These are phyloP conservation scores for Populus trichocarpa DNA, from an alignment of 441 rosid genomes.

Conservation along the genomic window DNA sequence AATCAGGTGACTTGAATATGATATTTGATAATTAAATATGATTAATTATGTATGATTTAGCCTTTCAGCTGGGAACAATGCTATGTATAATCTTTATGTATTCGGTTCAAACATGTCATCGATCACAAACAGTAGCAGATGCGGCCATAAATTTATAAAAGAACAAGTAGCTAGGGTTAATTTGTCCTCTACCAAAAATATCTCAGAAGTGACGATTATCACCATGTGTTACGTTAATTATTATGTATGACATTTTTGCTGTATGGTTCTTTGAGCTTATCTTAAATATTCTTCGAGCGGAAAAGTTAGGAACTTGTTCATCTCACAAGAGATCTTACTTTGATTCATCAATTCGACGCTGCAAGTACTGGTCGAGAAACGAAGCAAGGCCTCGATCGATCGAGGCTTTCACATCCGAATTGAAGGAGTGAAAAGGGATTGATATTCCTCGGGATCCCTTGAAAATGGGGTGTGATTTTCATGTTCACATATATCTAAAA, in stretches of 20 bases:
- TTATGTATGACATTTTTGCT: neutral
- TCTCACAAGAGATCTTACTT: neutral
- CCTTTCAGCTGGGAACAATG: neutral
- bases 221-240: neutral
- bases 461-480: too few relatives aligned
- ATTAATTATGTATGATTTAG: neutral
- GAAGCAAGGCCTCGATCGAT: too few relatives aligned
- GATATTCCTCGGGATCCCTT: too few relatives aligned
- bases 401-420: too few relatives aligned
- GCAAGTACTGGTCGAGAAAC: too few relatives aligned
- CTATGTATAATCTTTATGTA: neutral
- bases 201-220: neutral
- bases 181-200: neutral
- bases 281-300: neutral
- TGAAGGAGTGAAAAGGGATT: too few relatives aligned
- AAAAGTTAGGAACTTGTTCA: neutral
- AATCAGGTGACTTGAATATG: too few relatives aligned
- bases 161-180: neutral
- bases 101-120: neutral
- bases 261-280: neutral
- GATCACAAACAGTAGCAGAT: neutral
- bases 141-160: neutral
- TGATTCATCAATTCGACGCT: too few relatives aligned
- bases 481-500: too few relatives aligned
- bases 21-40: too few relatives aligned